phyloP scores from a whole-genome alignment of 2,329 filamentous ascomycete species.

The Aspergillus hiratsukae region DNA sequence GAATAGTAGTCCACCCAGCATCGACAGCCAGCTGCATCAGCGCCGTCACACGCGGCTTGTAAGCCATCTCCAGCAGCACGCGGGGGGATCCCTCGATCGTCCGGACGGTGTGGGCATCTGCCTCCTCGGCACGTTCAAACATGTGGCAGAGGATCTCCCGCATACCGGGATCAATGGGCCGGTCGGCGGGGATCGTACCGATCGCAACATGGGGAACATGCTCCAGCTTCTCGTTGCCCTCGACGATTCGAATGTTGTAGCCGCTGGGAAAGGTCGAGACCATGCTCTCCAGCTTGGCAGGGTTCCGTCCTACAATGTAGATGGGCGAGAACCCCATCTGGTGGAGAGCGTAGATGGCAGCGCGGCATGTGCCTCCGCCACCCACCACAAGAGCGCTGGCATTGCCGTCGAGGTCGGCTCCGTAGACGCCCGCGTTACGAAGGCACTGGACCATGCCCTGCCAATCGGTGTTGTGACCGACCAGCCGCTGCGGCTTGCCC shows the following conservation, averaged over 20 bases:
- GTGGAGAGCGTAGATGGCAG: slow-evolving; percentile 83
- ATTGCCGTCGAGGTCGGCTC: slow-evolving; percentile 32
- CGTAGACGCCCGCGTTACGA: slow-evolving; percentile 59
- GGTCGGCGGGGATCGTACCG: slow-evolving; percentile 86
- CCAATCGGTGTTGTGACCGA: slow-evolving; percentile 96
- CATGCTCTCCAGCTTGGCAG: slow-evolving; percentile 63
- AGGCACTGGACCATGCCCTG: slow-evolving; percentile 82
- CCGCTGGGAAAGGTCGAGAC: slow-evolving; percentile 66
- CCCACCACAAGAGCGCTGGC: slow-evolving; percentile 75
- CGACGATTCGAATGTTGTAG: slow-evolving; percentile 67
- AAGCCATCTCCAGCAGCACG: slow-evolving; percentile 90
- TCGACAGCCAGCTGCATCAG: slow-evolving; percentile 79
- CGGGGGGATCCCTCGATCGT: slow-evolving; percentile 41
- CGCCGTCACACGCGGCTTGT: slow-evolving; percentile 78
- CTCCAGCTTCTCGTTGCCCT: slow-evolving; percentile 49
- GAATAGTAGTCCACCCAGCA: slow-evolving; percentile 75
- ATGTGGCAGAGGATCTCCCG: slow-evolving; percentile 58
- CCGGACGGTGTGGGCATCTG: slow-evolving; percentile 39
- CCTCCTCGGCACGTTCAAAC: slow-evolving; percentile 46
- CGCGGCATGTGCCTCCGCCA: slow-evolving; percentile 85
- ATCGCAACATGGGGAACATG: slow-evolving; percentile 67
- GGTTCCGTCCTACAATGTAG: slow-evolving; percentile 77
- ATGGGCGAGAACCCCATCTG: slow-evolving; percentile 79
- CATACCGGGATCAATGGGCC: slow-evolving; percentile 70
- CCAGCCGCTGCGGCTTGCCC: slow-evolving; percentile 49